phyloP scores from a whole-genome alignment of 306 rosid genomes.

The Begonia peltatifolia region DNA sequence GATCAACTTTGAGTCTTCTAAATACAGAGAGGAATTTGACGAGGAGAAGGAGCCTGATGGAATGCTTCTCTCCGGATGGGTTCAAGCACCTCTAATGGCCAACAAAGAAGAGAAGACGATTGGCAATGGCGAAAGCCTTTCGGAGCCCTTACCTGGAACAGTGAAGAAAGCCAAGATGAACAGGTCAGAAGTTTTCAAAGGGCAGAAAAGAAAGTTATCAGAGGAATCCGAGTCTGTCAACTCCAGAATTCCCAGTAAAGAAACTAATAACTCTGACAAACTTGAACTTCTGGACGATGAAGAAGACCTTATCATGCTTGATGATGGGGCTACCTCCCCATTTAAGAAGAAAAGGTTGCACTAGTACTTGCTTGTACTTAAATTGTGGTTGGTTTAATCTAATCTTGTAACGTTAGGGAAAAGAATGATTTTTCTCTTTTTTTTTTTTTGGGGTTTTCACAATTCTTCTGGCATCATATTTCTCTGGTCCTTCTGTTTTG shows the following conservation, averaged over 20 bases:
- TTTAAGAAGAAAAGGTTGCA: constrained; percentile 53
- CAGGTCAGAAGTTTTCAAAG: constrained; percentile 16
- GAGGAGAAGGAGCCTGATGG: constrained; percentile 98
- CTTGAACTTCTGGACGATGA: constrained; percentile 61
- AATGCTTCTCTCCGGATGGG: constrained; percentile 89
- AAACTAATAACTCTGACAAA: constrained; percentile 21
- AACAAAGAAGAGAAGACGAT: constrained; percentile 30
- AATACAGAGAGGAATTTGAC: constrained; percentile 75
- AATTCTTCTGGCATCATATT: constrained; percentile 9
- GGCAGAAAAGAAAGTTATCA: constrained; percentile 48
- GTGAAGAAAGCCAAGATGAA: constrained; percentile 26
- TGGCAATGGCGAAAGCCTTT: constrained; percentile 46
- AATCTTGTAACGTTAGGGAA: constrained; percentile 62
- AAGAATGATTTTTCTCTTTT: constrained; percentile 45
- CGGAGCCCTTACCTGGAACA: constrained; percentile 11
- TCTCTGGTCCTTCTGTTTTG: too few relatives aligned
- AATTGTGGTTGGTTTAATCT: constrained; percentile 16
- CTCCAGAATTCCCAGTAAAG: constrained; percentile 18
- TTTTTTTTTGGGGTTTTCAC: constrained; percentile 40
- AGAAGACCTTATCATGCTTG: constrained; percentile 56
- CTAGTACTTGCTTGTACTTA: constrained; percentile 19
- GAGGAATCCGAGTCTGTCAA: constrained; percentile 18
- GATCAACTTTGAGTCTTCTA: too few relatives aligned
- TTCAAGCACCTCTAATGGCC: constrained; percentile 39
- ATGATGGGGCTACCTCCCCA: constrained; percentile 25